phyloP scores from a whole-genome alignment of 768 basidiomycete genomes.

The Cyclocybe cylindracea region DNA sequence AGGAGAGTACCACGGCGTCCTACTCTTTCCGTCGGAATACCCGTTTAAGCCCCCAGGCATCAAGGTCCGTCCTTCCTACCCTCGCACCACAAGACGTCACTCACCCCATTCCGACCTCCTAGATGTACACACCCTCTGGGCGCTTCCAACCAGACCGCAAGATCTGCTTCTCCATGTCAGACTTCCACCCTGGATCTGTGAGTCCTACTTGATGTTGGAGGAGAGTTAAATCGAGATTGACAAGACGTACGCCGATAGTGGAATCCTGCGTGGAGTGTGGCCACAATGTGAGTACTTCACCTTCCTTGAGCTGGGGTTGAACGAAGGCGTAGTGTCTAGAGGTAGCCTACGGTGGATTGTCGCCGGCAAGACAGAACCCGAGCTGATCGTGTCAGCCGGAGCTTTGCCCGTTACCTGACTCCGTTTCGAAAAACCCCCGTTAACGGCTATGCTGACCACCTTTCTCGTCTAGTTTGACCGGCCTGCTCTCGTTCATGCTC shows the following conservation, averaged over 20 bases:
- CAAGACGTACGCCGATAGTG: constrained; percentile 48
- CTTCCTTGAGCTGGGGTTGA: too few relatives aligned
- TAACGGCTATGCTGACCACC: too few relatives aligned
- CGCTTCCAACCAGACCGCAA: constrained; percentile 91
- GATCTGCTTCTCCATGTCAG: constrained; percentile 98
- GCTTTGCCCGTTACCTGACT: too few relatives aligned
- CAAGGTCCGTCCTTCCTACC: constrained; percentile 56
- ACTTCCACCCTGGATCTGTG: constrained; percentile 89
- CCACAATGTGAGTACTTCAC: constrained; percentile 73
- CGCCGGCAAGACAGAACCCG: too few relatives aligned
- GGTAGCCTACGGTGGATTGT: too few relatives aligned
- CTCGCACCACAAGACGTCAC: constrained; percentile 2
- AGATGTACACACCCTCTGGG: constrained; percentile 93
- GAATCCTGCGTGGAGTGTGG: constrained; percentile 96
- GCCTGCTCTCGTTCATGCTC: constrained; percentile 92
- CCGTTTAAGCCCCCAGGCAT: constrained; percentile 97
- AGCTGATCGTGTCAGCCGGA: too few relatives aligned
- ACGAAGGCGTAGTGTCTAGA: too few relatives aligned
- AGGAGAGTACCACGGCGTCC: constrained; percentile 93
- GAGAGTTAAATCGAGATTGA: not conserved
- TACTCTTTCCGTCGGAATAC: constrained; percentile 93
- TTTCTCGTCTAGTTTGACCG: constrained; percentile 70
- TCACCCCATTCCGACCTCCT: constrained; percentile 3
- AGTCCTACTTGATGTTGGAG: constrained; percentile 28
- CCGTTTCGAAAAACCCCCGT: too few relatives aligned